Conservation (phyloP, 1,139 yeast genomes). For the Suhomyces terraborum region DNA sequence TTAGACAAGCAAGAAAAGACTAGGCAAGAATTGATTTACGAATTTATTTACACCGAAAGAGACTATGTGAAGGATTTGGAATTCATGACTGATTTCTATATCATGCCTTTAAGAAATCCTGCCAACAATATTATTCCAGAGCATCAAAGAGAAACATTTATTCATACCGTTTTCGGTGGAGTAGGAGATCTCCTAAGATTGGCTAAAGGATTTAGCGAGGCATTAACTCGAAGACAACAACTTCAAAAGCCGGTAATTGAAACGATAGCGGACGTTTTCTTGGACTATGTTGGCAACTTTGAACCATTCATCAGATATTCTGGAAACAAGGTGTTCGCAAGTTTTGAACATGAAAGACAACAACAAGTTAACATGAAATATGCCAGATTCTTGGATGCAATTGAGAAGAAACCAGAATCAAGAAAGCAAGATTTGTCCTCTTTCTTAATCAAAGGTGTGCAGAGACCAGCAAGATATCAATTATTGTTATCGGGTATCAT, state of each 20-base stretch:
- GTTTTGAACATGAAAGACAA: slow-evolving; percentile 93
- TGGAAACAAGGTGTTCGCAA: slow-evolving; percentile 95
- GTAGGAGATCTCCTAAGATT: slow-evolving; percentile 84
- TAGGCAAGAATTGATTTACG: slow-evolving; percentile 94
- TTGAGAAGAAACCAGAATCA: slow-evolving; percentile 85
- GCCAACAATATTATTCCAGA: slow-evolving; percentile 82
- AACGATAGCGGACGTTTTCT: slow-evolving; percentile 81
- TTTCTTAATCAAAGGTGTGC: slow-evolving; percentile 91
- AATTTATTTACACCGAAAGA: slow-evolving; percentile 89
- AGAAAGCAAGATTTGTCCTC: slow-evolving; percentile 90
- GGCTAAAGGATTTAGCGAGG: slow-evolving; percentile 84
- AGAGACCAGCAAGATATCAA: slow-evolving; percentile 94
- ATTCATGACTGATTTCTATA: slow-evolving; percentile 90
- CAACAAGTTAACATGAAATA: slow-evolving; percentile 87
- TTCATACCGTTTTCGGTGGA: slow-evolving; percentile 88
- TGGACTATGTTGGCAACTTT: slow-evolving; percentile 81
- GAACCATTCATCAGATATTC: slow-evolving; percentile 93
- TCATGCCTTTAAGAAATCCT: slow-evolving; percentile 79
- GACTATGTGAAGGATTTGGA: slow-evolving; percentile 95
- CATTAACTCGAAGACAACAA: slow-evolving; percentile 86
- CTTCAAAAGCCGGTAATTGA: slow-evolving; percentile 78
- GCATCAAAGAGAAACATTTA: slow-evolving; percentile 84
- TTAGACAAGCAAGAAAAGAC: slow-evolving; percentile 85
- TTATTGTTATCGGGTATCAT: slow-evolving; percentile 78
- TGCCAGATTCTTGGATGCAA: slow-evolving; percentile 90